Percentiles rank a stretch among this genome's conserved stretches.
phyloP scores from a whole-genome alignment of 257 asterid species.

The Fraxinus pennsylvanica region DNA sequence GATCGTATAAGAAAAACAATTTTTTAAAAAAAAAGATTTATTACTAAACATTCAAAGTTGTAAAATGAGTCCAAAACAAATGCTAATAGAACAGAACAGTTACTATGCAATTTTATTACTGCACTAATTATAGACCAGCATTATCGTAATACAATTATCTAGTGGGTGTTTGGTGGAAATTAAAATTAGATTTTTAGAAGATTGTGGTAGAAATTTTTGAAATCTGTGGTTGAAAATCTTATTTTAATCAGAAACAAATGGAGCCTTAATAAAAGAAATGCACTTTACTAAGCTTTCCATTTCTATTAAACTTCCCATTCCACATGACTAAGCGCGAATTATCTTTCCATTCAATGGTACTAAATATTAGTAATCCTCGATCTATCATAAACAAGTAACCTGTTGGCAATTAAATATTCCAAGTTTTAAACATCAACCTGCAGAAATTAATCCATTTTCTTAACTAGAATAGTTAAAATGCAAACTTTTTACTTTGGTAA shows the following conservation, averaged over 20 bases:
- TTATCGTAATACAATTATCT: no score
- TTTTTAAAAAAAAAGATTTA: background rate
- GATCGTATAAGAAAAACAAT: no score
- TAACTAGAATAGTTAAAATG: background rate
- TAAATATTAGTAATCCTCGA: background rate
- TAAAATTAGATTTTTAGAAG: no score
- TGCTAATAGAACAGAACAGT: no score
- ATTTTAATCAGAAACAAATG: no score
- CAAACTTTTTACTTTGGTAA: background rate
- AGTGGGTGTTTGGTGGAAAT: no score
- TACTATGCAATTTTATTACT: no score
- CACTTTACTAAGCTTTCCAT: background rate
- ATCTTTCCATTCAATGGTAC: background rate
- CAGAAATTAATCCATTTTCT: background rate
- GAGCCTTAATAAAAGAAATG: background rate
- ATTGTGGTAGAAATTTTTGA: no score
- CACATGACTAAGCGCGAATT: background rate
- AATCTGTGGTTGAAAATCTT: no score
- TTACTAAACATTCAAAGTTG: background rate
- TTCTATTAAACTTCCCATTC: background rate
- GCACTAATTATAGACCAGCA: no score
- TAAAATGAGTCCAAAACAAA: no score
- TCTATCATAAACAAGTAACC: background rate
- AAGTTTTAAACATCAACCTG: background rate
- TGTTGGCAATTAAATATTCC: no score